Conservation (phyloP, 225 moss, liverwort and hornwort genomes). For the Pleurozium schreberi region DNA sequence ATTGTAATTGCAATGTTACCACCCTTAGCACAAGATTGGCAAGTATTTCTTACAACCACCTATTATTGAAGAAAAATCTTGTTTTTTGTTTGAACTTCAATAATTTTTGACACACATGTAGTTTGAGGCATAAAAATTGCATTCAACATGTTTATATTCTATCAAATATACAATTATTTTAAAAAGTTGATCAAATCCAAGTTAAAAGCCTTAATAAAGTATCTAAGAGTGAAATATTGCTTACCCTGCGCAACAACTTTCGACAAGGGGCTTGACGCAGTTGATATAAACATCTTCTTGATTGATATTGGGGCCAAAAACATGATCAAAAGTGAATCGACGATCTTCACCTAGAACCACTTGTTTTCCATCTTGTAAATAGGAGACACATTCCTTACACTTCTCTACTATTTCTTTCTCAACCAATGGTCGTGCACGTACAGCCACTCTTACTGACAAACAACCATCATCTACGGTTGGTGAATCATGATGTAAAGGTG, state of each 20-base stretch:
- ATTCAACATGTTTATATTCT: neutral
- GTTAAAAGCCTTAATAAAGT: neutral
- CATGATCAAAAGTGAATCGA: constrained; percentile 74
- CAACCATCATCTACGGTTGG: constrained; percentile 21
- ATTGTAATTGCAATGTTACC: neutral
- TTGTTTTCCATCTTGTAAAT: constrained; percentile 65
- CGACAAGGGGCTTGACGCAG: constrained; percentile 77
- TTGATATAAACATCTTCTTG: constrained; percentile 71
- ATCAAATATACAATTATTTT: neutral
- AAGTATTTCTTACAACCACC: neutral
- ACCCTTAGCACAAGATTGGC: neutral
- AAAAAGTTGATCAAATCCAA: neutral
- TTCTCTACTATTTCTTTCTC: constrained; percentile 84
- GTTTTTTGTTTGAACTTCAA: neutral
- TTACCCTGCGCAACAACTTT: constrained; percentile 76
- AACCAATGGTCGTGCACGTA: constrained; percentile 66
- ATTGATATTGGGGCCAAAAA: constrained; percentile 49
- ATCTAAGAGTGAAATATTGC: neutral
- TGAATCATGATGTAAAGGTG: constrained; percentile 10
- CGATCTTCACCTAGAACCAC: constrained; percentile 68
- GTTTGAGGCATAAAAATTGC: neutral
- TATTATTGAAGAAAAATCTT: neutral
- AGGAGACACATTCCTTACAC: constrained; percentile 70
- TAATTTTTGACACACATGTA: too few relatives aligned
- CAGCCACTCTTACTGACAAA: constrained; percentile 60